Conservation (phyloP, 179 eudicot genomes). For the Carnegiea gigantea region DNA sequence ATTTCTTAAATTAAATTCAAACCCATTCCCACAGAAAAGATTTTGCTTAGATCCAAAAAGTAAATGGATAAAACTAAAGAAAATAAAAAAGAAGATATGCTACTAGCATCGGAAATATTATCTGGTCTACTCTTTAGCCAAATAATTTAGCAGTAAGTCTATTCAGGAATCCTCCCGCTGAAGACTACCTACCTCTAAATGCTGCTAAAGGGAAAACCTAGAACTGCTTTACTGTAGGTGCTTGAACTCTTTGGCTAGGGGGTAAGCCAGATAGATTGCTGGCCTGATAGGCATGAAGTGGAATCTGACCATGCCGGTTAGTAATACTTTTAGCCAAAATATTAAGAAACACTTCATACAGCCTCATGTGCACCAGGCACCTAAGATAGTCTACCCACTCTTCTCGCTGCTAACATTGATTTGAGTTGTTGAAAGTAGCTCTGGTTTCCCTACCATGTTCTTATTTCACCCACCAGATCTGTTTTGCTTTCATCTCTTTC, state of each 20-base stretch:
- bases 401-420: background rate
- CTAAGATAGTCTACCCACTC: background rate
- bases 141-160: background rate
- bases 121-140: background rate
- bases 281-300: background rate
- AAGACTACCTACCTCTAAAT: background rate
- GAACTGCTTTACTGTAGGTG: background rate
- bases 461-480: no score
- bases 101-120: background rate
- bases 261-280: background rate
- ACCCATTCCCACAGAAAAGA: background rate
- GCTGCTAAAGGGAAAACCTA: background rate
- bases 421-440: no score
- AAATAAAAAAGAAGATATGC: background rate
- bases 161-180: background rate
- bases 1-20: background rate
- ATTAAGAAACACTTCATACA: background rate
- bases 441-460: no score
- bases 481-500: no score
- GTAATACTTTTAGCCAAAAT: background rate
- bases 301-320: background rate
- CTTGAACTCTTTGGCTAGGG: background rate
- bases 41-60: background rate
- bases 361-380: background rate
- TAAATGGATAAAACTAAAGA: background rate